Percentiles rank a stretch among this genome's conserved stretches.
phyloP scores from a whole-genome alignment of 441 rosid genomes.

The Manihot esculenta region DNA sequence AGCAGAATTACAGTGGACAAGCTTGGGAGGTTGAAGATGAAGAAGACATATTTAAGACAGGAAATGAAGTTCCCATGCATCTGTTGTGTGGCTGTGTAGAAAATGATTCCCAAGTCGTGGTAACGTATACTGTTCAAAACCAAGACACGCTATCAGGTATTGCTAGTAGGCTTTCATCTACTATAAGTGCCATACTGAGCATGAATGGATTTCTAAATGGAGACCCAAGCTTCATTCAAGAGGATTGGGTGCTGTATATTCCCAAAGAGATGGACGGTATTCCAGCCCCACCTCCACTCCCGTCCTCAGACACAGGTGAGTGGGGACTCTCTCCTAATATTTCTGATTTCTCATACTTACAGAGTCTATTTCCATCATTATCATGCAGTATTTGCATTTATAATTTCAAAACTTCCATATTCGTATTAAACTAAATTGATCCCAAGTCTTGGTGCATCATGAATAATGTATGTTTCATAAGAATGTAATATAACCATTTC shows the following conservation, averaged over 20 bases:
- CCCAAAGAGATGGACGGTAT: conserved; percentile 36
- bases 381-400: neutral
- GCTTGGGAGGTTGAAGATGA: conserved; percentile 40
- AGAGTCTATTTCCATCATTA: neutral
- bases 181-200: conserved; percentile 27
- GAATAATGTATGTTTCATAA: neutral
- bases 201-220: conserved; percentile 34
- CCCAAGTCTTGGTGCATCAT: neutral
- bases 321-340: neutral
- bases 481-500: neutral
- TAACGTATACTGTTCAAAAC: conserved; percentile 56
- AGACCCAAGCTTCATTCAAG: conserved; percentile 23
- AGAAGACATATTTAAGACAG: conserved; percentile 10
- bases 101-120: conserved; percentile 34
- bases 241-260: conserved; percentile 49
- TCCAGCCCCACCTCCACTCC: conserved; percentile 7
- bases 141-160: conserved; percentile 42
- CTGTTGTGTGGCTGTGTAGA: conserved; percentile 52
- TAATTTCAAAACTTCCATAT: neutral
- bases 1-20: conserved; percentile 40
- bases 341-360: no score
- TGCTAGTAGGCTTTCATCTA: conserved; percentile 35
- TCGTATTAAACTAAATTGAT: neutral
- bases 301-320: conserved; percentile 29
- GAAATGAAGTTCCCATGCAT: conserved; percentile 29